Evolutionary conservation across 352 stramenopile genomes (phyloP), one percentile per base, ranked within the genome.

Genomic region (Globisporangium paroecandrum): DNA sequence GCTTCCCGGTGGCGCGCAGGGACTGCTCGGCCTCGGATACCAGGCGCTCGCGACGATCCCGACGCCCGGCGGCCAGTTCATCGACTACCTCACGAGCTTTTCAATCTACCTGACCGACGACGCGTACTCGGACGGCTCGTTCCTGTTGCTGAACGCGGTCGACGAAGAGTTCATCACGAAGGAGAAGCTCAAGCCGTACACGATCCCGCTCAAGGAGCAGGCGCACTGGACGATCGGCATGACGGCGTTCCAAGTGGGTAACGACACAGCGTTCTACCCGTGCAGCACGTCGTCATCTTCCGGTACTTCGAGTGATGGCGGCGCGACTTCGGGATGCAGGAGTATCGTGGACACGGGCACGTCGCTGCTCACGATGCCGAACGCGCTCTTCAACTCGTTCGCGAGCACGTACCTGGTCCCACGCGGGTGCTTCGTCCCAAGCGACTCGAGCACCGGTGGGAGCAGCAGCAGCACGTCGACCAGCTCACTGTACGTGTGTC

Each of bases 151-250:
- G 0, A 90, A 94, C 27, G 84, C 69, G 1, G 86, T 92, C 15
- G 84, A 92, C 51, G 75, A 88, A 20, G 71, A 69, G 1, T 56
- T 89, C 9, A 89, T 94, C 66, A 56, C 67, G 4, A 34, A 72
- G 1, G 71, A 89, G 54, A 76, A 77, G 4, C 68, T 89, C 22
- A 78, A 69, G 36, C 64, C 69, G 38, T 83, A 85, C 56, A 79
- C 62, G 2, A 58, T 94, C 13, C 68, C 76, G 10, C 69, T 94
- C 32, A 87, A 86, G 65, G 78, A 74, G 7, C 57, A 64, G 10
- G 75, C 66, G 9, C 78, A 93, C 72, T 93, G 85, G 85, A 91
- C 79, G n/a, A 66, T 94, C 32, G 79, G 79, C 47, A 79, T 94
- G 70, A 88, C 82, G 38, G 71, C 71, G 27, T 77, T 93, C 58